phyloP scores from a whole-genome alignment of 2,329 filamentous ascomycete genomes.

The Alternaria sp. region DNA sequence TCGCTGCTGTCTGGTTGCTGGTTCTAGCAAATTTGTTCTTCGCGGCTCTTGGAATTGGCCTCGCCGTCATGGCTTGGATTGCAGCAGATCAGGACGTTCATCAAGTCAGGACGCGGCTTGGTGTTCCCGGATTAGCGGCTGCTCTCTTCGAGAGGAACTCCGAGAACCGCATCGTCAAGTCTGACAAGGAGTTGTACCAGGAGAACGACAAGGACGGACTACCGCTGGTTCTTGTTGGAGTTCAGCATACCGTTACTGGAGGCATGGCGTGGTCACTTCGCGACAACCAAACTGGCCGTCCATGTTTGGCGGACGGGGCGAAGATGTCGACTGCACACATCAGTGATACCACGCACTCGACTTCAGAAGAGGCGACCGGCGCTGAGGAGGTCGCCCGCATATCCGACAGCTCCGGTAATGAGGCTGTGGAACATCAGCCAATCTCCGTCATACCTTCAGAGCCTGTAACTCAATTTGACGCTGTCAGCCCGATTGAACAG shows the following conservation, averaged over 20 bases:
- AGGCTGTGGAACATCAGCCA: background rate
- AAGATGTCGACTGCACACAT: background rate
- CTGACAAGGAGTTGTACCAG: background rate
- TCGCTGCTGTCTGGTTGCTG: background rate
- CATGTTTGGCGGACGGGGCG: background rate
- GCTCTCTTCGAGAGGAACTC: background rate
- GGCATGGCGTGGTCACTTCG: background rate
- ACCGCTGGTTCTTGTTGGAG: background rate
- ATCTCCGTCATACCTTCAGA: background rate
- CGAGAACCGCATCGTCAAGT: background rate
- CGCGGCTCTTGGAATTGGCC: background rate
- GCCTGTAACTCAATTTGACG: background rate
- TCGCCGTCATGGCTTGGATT: background rate
- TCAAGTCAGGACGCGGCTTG: background rate
- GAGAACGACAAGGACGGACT: background rate
- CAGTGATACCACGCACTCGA: background rate
- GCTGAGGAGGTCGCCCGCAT: rapidly evolving
- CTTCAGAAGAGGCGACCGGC: background rate
- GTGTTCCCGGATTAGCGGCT: background rate
- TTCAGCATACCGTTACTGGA: background rate
- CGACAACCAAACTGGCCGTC: background rate
- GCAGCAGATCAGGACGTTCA: background rate
- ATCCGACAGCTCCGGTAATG: background rate
- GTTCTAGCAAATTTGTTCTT: background rate
- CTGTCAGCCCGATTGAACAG: background rate